Conservation (phyloP, 306 rosid species). For the Corylus americana region DNA sequence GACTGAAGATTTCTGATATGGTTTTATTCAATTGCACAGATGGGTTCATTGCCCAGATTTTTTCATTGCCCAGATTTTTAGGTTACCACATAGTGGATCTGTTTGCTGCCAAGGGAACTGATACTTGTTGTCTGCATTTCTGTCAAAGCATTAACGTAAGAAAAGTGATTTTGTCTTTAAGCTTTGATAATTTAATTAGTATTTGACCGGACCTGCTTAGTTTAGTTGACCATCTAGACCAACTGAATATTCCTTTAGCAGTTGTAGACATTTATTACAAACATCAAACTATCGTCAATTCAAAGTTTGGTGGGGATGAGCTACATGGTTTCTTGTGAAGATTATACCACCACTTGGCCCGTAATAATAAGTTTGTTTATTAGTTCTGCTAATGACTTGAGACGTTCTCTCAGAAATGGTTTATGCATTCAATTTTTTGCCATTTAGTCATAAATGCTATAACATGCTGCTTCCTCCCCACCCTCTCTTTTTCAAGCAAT, state of each 20-base stretch:
- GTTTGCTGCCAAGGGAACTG: background rate
- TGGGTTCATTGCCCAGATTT: slow-evolving; percentile 4
- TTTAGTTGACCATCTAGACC: background rate
- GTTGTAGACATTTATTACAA: background rate
- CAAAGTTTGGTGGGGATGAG: background rate
- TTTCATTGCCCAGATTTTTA: slow-evolving; percentile 15
- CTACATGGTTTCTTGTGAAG: background rate
- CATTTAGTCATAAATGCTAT: background rate
- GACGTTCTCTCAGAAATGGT: background rate
- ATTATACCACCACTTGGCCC: background rate
- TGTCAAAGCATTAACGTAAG: background rate
- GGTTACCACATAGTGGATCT: slow-evolving; percentile 7
- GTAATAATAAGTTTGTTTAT: background rate
- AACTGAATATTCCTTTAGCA: background rate
- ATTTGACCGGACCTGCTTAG: background rate
- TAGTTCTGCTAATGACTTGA: background rate
- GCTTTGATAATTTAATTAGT: background rate
- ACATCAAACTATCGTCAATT: too few species aligned
- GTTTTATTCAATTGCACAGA: background rate
- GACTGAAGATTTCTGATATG: background rate
- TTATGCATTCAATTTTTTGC: background rate
- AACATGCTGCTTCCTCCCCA: background rate
- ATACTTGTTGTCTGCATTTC: background rate
- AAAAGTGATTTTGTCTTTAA: background rate
- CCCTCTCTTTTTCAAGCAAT: background rate